Evolutionary conservation across 352 stramenopile genomes (phyloP).

Genomic region (Pythium brachiatum): DNA sequence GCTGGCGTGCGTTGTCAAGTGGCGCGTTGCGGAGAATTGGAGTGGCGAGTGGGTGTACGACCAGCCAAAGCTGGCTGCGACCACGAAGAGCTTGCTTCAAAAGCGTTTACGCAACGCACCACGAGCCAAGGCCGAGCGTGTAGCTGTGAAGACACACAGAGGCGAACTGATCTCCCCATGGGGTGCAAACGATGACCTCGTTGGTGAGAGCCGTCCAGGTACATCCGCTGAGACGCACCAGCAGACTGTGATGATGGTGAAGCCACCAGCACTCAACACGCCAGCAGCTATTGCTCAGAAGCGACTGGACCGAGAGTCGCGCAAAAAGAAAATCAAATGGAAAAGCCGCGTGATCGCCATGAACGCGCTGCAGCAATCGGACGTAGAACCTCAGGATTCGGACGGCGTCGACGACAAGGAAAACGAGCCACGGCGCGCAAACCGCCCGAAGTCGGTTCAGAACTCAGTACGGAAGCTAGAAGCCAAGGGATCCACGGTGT

Average conservation of each 20-base stretch:
- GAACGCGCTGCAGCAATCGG: conserved; percentile 43
- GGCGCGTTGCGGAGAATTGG: conserved; percentile 54
- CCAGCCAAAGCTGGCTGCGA: conserved; percentile 31
- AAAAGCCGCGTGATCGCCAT: conserved; percentile 58
- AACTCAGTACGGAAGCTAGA: background rate
- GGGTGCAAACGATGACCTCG: conserved; percentile 1
- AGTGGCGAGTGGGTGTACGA: conserved; percentile 63
- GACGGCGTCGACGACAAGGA: conserved; percentile 21
- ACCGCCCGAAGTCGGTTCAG: background rate
- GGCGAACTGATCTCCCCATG: conserved; percentile 45
- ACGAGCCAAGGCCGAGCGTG: conserved; percentile 24
- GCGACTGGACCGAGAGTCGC: conserved; percentile 19
- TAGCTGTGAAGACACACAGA: conserved; percentile 49
- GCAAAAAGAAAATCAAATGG: conserved; percentile 35
- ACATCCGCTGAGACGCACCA: background rate
- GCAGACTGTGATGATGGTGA: background rate
- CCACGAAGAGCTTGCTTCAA: conserved; percentile 36
- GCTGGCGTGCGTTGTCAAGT: conserved; percentile 32
- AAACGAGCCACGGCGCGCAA: conserved; percentile 21
- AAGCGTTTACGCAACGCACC: conserved; percentile 38
- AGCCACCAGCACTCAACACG: background rate
- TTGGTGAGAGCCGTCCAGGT: background rate
- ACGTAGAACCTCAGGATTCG: conserved; percentile 7
- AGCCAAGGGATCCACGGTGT: conserved; percentile 21
- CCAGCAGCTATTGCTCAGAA: conserved; percentile 12